These are phyloP conservation scores for Rutstroemia sp. DNA, from an alignment of 2,329 filamentous ascomycete genomes.

Conservation along the genomic window DNA sequence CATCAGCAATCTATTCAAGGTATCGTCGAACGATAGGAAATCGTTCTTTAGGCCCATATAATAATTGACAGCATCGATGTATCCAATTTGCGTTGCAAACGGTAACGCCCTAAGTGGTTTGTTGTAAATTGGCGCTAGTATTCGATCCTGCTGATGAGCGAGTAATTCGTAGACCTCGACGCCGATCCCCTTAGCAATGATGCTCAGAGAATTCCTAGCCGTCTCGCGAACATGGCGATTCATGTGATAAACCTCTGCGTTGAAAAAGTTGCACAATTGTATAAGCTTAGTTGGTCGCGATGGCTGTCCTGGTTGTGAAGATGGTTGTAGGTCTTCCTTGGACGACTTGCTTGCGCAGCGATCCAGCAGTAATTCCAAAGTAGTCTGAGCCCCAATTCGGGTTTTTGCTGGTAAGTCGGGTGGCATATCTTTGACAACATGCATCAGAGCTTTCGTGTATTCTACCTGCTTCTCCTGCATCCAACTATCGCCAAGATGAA, in stretches of 20 bases:
- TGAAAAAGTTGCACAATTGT: constrained; percentile 76
- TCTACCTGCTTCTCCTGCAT: constrained; percentile 76
- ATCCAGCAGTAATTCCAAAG: constrained; percentile 70
- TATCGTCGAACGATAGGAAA: constrained; percentile 87
- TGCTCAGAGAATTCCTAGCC: constrained; percentile 70
- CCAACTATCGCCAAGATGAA: constrained; percentile 81
- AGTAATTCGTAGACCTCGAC: constrained; percentile 83
- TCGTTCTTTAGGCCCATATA: constrained; percentile 84
- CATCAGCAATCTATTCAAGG: constrained; percentile 81
- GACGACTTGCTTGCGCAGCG: constrained; percentile 72
- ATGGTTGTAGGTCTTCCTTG: constrained; percentile 63
- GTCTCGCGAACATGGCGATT: constrained; percentile 90
- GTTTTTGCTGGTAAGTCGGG: constrained; percentile 88
- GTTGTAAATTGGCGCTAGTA: constrained; percentile 87
- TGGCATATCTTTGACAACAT: constrained; percentile 98
- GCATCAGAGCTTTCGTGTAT: constrained; percentile 84
- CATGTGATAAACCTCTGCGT: constrained; percentile 87
- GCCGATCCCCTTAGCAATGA: constrained; percentile 70
- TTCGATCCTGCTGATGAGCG: constrained; percentile 79
- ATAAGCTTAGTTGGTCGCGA: constrained; percentile 60
- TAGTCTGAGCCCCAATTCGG: constrained; percentile 72
- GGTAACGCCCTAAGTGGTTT: constrained; percentile 90
- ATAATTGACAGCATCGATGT: constrained; percentile 96
- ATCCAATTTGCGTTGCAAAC: constrained; percentile 93
- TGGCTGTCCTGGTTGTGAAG: constrained; percentile 46